These are phyloP conservation scores for Sporopachydermia lactativora DNA, from an alignment of 805 yeast genomes.

Conservation along the genomic window DNA sequence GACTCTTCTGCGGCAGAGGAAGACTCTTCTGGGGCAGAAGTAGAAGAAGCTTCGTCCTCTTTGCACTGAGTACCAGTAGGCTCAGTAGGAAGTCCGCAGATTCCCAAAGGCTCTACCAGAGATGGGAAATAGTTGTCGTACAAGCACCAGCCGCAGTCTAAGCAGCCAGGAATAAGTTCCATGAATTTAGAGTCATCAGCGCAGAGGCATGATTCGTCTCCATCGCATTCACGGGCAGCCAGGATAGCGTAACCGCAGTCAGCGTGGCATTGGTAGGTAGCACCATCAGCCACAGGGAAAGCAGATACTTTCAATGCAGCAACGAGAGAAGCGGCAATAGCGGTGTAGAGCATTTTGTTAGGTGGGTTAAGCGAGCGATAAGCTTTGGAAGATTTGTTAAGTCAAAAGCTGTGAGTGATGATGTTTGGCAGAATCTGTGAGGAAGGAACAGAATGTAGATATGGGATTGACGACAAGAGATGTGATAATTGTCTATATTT, in stretches of 20 bases:
- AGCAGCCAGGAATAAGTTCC: slow-evolving; percentile 4
- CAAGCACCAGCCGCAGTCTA: slow-evolving; percentile 9
- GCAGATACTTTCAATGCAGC: background rate
- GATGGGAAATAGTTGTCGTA: slow-evolving; percentile 6
- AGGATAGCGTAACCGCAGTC: slow-evolving; percentile 7
- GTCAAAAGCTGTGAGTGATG: no score
- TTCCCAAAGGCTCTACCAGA: slow-evolving; percentile 4
- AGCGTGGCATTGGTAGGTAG: slow-evolving; percentile 6
- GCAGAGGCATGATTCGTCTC: slow-evolving; percentile 6
- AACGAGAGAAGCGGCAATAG: background rate
- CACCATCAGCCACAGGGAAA: background rate
- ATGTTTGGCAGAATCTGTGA: no score
- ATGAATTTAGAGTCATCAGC: slow-evolving; percentile 4
- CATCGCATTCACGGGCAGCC: slow-evolving; percentile 5
- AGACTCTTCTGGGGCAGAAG: slow-evolving; percentile 1
- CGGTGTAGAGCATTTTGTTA: background rate
- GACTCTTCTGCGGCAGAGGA: background rate
- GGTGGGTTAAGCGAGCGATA: background rate
- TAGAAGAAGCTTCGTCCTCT: slow-evolving; percentile 1
- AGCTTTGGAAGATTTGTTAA: no score
- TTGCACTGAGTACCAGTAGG: slow-evolving; percentile 8
- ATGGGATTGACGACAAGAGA: no score
- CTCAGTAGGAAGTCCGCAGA: slow-evolving; percentile 5
- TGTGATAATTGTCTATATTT: no score
- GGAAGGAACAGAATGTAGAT: no score